phyloP scores from a whole-genome alignment of 176 grass and related monocot genomes.

The Carex pumila region DNA sequence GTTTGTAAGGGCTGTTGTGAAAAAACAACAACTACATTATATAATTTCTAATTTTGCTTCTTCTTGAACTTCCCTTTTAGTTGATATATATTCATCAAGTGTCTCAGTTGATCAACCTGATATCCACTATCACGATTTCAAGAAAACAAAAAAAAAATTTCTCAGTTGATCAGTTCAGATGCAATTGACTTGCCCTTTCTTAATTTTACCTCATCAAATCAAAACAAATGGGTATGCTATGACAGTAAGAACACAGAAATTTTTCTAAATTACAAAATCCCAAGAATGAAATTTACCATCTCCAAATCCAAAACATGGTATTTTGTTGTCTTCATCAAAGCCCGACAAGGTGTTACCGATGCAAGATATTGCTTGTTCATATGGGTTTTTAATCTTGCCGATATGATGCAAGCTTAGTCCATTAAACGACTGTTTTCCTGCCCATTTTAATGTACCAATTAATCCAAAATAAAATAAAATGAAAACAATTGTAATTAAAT shows the following conservation, averaged over 20 bases:
- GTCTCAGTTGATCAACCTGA: neutral
- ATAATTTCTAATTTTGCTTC: neutral
- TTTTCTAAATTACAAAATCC: neutral
- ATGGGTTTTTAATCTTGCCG: slow-evolving; percentile 2
- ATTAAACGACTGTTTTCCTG: slow-evolving; percentile 18
- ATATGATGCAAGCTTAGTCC: slow-evolving; percentile 11
- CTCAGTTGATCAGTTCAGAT: neutral
- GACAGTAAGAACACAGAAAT: neutral
- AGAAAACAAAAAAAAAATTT: neutral
- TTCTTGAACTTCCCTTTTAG: neutral
- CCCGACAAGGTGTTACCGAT: slow-evolving; percentile 1
- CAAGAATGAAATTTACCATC: slow-evolving; percentile 1
- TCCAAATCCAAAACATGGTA: slow-evolving; percentile 22
- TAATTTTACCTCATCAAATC: neutral
- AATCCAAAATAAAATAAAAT: neutral
- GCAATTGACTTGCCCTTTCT: neutral
- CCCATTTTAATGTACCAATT: neutral
- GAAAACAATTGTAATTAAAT: neutral
- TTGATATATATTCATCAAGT: neutral
- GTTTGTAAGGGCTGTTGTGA: neutral
- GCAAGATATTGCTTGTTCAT: slow-evolving; percentile 14
- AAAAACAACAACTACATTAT: neutral
- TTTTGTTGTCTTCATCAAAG: slow-evolving; percentile 14
- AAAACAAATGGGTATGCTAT: neutral
- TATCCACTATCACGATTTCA: no score